Base-by-base conservation (phyloP, 495 filamentous ascomycete species). In the Trichoderma reesei region DNA sequence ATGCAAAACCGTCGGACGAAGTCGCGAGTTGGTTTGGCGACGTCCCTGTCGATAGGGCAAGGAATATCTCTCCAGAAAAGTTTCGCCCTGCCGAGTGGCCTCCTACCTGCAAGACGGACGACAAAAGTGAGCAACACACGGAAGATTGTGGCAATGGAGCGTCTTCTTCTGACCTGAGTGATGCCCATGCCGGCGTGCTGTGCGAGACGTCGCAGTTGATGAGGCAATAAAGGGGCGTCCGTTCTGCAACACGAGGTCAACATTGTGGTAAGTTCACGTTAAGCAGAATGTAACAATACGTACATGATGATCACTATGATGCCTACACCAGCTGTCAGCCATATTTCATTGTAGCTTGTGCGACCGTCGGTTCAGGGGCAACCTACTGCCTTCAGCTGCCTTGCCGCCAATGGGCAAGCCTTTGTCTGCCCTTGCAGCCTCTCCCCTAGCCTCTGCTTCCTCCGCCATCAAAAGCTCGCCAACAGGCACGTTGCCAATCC, bases 341-440 rank as follows among this genome's bases (percentile, higher is more conserved):
- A 54, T 1, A 54, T 7, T 3, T 54, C 1, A 18, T 54, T 1
- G 1, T 26, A 26, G 16, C 26, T 31, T 7, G 6, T 31, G 6
- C 46, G 64, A 61, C 63, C 20, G 67, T 67, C 67, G 66, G 5
- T 67, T 60, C 16, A 64, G 62, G 41, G 69, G 64, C 7, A 69
- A 67, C 62, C 67, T 71, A 60, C 69, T 71, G 3, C 69, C 69
- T 67, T 71, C 69, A 38, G 67, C 69, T 33, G 68, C 68, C 61
- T 69, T 71, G 11, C 69, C 67, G 39, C 62, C 41, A n/a, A 10
- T 16, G 7, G 60, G 37, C 63, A 13, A 56, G 26, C 26, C 26
- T 26, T 26, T 26, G 26, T 26, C n/a, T 13, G 41, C 16, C 39
- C 44, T 9, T 2, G 34, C n/a, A n/a, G 61, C 41, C 33, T 63